Conservation (phyloP, 441 rosid genomes). For the California macrophylla region DNA sequence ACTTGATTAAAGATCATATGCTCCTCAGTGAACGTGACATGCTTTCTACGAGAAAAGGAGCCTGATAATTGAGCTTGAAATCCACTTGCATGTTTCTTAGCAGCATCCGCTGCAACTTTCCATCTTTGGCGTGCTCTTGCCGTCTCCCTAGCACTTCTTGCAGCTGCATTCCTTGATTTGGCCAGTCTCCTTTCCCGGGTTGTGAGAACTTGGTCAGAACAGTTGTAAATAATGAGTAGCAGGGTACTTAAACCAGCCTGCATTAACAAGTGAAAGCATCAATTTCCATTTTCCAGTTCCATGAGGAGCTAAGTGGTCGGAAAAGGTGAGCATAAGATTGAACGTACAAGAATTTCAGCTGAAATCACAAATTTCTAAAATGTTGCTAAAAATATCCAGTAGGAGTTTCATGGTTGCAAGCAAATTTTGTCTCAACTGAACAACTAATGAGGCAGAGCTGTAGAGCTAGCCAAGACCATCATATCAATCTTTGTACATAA, state of each 20-base stretch:
- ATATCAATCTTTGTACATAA: neutral
- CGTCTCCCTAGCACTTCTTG: conserved; percentile 68
- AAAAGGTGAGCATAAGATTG: no score
- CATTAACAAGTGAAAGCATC: conserved; percentile 25
- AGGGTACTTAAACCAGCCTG: conserved; percentile 67
- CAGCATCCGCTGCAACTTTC: conserved; percentile 78
- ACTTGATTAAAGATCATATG: conserved; percentile 35
- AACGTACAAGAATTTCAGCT: conserved; percentile 3
- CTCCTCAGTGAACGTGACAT: conserved; percentile 36
- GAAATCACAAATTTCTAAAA: neutral
- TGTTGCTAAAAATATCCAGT: neutral
- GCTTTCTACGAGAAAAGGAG: conserved; percentile 61
- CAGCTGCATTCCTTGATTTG: conserved; percentile 77
- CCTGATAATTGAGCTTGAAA: conserved; percentile 62
- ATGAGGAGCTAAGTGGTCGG: neutral
- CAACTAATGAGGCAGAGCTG: neutral
- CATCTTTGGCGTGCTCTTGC: conserved; percentile 77
- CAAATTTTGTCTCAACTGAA: neutral
- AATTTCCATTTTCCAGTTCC: conserved; percentile 5
- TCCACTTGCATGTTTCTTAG: conserved; percentile 59
- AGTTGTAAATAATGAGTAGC: conserved; percentile 73
- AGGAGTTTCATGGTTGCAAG: neutral
- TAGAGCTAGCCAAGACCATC: neutral
- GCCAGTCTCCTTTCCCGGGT: conserved; percentile 79
- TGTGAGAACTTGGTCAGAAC: conserved; percentile 88